Percentiles rank a stretch among this genome's conserved stretches.
These are phyloP conservation scores for Mycena pura DNA, from an alignment of 768 basidiomycete species.

Conservation along the genomic window DNA sequence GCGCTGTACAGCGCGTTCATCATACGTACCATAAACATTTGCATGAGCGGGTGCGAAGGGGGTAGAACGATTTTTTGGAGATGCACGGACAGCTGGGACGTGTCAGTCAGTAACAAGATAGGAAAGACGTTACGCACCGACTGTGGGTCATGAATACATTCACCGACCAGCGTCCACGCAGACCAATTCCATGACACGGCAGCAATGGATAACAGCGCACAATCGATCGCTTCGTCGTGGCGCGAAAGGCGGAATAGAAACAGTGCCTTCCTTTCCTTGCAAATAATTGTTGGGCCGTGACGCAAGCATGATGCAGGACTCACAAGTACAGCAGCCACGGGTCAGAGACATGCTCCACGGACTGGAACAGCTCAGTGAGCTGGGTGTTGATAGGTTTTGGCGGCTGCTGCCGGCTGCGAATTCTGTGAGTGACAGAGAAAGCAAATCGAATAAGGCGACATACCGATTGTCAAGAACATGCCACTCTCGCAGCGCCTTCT, in stretches of 20 bases:
- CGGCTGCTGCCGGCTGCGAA: slow-evolving; percentile 51
- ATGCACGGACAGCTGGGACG: slow-evolving; percentile 32
- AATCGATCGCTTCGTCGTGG: slow-evolving; percentile 68
- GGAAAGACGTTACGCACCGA: slow-evolving; percentile 50
- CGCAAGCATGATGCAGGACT: slow-evolving; percentile 28
- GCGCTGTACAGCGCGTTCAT: slow-evolving; percentile 73
- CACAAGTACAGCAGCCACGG: slow-evolving; percentile 75
- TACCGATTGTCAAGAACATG: slow-evolving; percentile 63
- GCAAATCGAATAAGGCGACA: slow-evolving; percentile 28
- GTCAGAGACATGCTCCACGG: slow-evolving; percentile 53
- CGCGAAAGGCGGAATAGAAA: slow-evolving; percentile 65
- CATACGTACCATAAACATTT: slow-evolving; percentile 74
- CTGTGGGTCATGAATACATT: slow-evolving; percentile 62
- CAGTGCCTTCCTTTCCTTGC: slow-evolving; percentile 60
- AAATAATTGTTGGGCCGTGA: neutral
- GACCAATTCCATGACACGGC: slow-evolving; percentile 79
- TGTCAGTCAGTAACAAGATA: neutral
- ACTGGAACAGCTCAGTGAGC: slow-evolving; percentile 52
- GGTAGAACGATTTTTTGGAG: slow-evolving; percentile 54
- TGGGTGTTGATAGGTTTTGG: slow-evolving; percentile 55
- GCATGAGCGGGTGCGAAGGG: slow-evolving; percentile 58
- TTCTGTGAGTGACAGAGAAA: neutral
- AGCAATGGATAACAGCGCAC: slow-evolving; percentile 59
- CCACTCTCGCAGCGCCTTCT: slow-evolving; percentile 67
- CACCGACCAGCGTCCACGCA: slow-evolving; percentile 64